A percentile compares a stretch with the other conserved stretches of the same genome.
Evolutionary conservation across 805 yeast genomes (phyloP).

Genomic region (Cyberlindnera galapagoensis): DNA sequence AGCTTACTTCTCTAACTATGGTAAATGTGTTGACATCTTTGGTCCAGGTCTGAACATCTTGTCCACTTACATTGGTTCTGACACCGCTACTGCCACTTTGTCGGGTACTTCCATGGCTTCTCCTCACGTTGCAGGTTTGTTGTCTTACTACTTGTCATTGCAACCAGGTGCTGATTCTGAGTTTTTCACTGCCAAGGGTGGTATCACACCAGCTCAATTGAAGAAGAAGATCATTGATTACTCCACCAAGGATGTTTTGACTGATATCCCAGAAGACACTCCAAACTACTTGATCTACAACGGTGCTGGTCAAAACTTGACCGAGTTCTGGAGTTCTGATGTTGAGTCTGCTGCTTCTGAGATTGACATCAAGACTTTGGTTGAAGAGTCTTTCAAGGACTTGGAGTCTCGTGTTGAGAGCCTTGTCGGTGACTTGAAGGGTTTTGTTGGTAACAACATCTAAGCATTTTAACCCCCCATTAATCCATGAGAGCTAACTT

Average conservation of each 20-base stretch:
- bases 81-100: constrained; percentile 68
- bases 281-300: constrained; percentile 74
- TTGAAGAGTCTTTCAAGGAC: constrained; percentile 16
- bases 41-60: constrained; percentile 92
- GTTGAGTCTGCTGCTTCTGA: constrained; percentile 5
- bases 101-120: constrained; percentile 99
- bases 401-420: constrained; percentile 17
- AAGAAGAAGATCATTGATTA: constrained; percentile 69
- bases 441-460: constrained; percentile 12
- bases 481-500: background rate
- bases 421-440: constrained; percentile 14
- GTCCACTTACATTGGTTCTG: constrained; percentile 78
- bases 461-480: constrained; percentile 1
- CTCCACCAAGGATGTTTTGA: constrained; percentile 53
- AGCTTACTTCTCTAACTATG: constrained; percentile 94
- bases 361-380: constrained; percentile 7
- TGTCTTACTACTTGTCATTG: constrained; percentile 81
- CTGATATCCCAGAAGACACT: constrained; percentile 64
- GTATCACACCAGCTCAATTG: constrained; percentile 65
- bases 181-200: constrained; percentile 45
- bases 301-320: constrained; percentile 70
- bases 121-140: constrained; percentile 90
- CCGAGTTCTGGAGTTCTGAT: constrained; percentile 24
- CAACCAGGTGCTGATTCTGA: constrained; percentile 70
- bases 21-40: constrained; percentile 91